Conservation (phyloP, 345 rosid species). For the Gossypium anomalum region DNA sequence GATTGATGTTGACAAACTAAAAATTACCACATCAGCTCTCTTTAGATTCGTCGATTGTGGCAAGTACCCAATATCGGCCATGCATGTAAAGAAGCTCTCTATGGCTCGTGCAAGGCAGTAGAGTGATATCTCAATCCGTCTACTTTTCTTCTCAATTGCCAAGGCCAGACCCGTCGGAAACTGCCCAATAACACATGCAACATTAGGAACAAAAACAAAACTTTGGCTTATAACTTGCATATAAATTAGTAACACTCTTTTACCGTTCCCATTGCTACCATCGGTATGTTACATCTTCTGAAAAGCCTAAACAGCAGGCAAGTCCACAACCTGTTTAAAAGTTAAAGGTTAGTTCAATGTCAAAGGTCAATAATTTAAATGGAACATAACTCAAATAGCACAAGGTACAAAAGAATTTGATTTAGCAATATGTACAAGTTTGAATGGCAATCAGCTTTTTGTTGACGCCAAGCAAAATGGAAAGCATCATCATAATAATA, state of each 20-base stretch:
- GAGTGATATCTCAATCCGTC: slow-evolving; percentile 85
- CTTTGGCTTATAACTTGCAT: background rate
- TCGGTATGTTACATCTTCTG: slow-evolving; percentile 64
- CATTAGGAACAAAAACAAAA: background rate
- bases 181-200: slow-evolving; percentile 31
- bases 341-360: background rate
- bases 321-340: slow-evolving; percentile 68
- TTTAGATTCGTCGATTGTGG: slow-evolving; percentile 48
- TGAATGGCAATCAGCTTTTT: background rate
- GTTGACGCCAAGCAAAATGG: background rate
- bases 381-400: background rate
- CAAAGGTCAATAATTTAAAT: background rate
- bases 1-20: slow-evolving; percentile 81
- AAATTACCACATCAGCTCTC: slow-evolving; percentile 77
- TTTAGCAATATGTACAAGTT: background rate
- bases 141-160: slow-evolving; percentile 90
- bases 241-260: background rate
- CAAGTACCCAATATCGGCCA: slow-evolving; percentile 62
- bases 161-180: slow-evolving; percentile 84
- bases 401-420: background rate
- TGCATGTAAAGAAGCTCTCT: slow-evolving; percentile 85
- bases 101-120: slow-evolving; percentile 90
- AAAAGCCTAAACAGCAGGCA: slow-evolving; percentile 79
- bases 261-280: slow-evolving; percentile 83
- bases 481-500: background rate